A percentile compares a stretch with the other conserved stretches of the same genome.
These are phyloP conservation scores for Ogataea paraovalis DNA, from an alignment of 805 yeast genomes.

Conservation along the genomic window DNA sequence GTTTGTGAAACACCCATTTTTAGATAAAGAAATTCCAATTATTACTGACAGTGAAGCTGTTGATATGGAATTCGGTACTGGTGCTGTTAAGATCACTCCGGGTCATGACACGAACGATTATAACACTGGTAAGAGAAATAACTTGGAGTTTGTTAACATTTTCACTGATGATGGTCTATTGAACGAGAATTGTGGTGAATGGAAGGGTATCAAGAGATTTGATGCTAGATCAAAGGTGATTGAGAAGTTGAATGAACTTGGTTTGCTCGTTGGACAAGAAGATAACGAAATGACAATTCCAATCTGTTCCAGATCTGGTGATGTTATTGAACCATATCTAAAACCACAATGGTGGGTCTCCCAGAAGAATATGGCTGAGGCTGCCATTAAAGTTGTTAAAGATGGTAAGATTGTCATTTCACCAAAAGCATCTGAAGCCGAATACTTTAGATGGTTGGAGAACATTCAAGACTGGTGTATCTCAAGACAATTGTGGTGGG, in stretches of 20 bases:
- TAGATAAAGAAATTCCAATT: slow-evolving; percentile 82
- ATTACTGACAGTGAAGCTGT: slow-evolving; percentile 89
- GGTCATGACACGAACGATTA: slow-evolving; percentile 98
- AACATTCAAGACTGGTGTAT: slow-evolving; percentile 99
- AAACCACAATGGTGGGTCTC: slow-evolving; percentile 99
- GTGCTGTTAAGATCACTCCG: slow-evolving; percentile 99
- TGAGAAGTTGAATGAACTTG: slow-evolving; percentile 69
- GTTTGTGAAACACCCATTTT: slow-evolving; percentile 84
- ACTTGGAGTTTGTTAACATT: slow-evolving; percentile 83
- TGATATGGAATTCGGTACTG: slow-evolving; percentile 99
- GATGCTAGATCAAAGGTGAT: slow-evolving; percentile 88
- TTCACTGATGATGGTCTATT: slow-evolving; percentile 87
- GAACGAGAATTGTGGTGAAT: slow-evolving; percentile 92
- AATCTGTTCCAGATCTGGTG: slow-evolving; percentile 93
- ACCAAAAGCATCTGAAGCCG: slow-evolving; percentile 89
- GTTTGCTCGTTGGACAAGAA: slow-evolving; percentile 75
- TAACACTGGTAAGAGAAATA: slow-evolving; percentile 91
- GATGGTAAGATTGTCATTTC: slow-evolving; percentile 74
- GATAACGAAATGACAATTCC: slow-evolving; percentile 97
- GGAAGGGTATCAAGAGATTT: slow-evolving; percentile 87
- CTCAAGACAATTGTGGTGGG: slow-evolving; percentile 90
- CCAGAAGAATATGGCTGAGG: slow-evolving; percentile 83
- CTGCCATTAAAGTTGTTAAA: slow-evolving; percentile 80
- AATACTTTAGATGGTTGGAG: slow-evolving; percentile 92
- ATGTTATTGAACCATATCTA: slow-evolving; percentile 90